These are phyloP conservation scores for Chenopodium suecicum DNA, from an alignment of 148 eudicot species.

Conservation along the genomic window DNA sequence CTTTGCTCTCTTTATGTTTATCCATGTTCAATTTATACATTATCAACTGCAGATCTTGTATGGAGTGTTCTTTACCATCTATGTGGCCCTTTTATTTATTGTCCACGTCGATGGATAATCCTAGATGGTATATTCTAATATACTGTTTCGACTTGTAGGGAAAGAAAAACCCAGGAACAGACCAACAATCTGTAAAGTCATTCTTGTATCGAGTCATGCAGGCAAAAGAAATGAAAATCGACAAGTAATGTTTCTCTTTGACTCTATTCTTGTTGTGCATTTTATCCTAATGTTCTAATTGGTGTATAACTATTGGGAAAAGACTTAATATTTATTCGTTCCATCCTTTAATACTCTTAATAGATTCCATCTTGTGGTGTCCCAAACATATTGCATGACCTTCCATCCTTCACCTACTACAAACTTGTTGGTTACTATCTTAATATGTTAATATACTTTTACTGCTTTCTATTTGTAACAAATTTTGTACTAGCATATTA, in stretches of 20 bases:
- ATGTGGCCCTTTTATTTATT: background rate
- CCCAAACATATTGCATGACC: no score
- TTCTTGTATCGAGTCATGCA: constrained; percentile 65
- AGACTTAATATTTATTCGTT: background rate
- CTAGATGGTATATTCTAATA: constrained; percentile 2
- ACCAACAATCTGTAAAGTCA: constrained; percentile 55
- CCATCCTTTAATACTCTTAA: background rate
- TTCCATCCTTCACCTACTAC: no score
- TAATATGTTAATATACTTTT: no score
- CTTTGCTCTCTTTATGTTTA: background rate
- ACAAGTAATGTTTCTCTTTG: constrained; percentile 51
- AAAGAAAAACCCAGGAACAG: constrained; percentile 89
- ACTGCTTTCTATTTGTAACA: no score
- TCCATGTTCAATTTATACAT: background rate
- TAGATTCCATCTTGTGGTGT: background rate
- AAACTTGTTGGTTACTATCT: no score
- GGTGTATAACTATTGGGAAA: background rate
- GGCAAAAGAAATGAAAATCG: constrained; percentile 89
- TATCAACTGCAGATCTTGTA: background rate
- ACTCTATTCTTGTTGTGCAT: constrained; percentile 2
- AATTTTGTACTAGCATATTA: no score
- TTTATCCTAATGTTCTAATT: background rate
- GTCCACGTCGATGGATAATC: background rate
- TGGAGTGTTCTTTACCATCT: background rate
- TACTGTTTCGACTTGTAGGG: constrained; percentile 51